Percentiles rank a stretch among this genome's conserved stretches.
These are phyloP conservation scores for Penstemon newberryi DNA, from an alignment of 257 asterid species.

Conservation along the genomic window DNA sequence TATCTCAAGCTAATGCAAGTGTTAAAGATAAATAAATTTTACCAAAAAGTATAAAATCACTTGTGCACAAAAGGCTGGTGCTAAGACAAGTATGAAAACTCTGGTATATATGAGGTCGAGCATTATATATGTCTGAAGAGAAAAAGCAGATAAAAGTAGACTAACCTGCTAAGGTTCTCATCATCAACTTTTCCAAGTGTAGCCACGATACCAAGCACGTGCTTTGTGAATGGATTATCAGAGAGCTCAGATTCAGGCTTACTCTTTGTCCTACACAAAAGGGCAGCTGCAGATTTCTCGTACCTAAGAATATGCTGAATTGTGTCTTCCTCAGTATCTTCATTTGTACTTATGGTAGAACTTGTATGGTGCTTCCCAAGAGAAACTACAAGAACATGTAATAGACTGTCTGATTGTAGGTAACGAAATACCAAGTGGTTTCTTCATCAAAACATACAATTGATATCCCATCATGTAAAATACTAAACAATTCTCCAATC, in stretches of 20 bases:
- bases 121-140: constrained; percentile 21
- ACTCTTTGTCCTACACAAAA: constrained; percentile 44
- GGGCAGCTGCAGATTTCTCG: constrained; percentile 69
- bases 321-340: constrained; percentile 46
- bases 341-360: constrained; percentile 31
- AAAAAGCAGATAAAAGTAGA: constrained; percentile 26
- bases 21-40: too few species aligned
- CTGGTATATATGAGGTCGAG: neutral
- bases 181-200: constrained; percentile 70
- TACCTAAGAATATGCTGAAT: constrained; percentile 44
- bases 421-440: too few species aligned
- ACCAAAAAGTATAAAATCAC: neutral
- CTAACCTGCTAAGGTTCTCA: constrained; percentile 73
- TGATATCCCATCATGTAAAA: too few species aligned
- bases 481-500: too few species aligned
- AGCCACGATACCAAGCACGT: constrained; percentile 75
- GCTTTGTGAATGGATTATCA: constrained; percentile 46
- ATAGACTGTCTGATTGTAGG: too few species aligned
- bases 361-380: constrained; percentile 54
- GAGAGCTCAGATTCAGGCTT: constrained; percentile 45
- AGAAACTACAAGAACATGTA: constrained; percentile 42
- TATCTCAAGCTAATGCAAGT: neutral
- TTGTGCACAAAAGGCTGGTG: neutral
- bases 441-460: too few species aligned
- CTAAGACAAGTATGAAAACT: too few species aligned